phyloP scores from a whole-genome alignment of 2,329 filamentous ascomycete species.

The Colletotrichum cuscutae region DNA sequence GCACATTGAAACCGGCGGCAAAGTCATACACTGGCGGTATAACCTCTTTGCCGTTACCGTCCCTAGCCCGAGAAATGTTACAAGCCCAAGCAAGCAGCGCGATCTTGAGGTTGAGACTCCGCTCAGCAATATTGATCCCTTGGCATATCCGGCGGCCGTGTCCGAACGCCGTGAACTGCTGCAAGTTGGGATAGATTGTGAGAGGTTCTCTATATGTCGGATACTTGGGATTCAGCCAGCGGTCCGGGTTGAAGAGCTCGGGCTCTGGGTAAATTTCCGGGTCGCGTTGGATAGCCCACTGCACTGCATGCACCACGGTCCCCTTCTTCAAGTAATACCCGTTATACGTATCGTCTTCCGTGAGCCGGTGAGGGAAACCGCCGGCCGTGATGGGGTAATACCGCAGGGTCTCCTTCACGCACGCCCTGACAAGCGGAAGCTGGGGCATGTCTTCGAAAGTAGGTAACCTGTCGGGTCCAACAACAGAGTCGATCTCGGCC shows the following conservation, averaged over 20 bases:
- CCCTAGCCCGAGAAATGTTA: constrained; percentile 44
- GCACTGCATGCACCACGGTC: constrained; percentile 61
- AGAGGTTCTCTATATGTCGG: constrained; percentile 53
- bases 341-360: constrained; percentile 61
- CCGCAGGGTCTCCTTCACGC: constrained; percentile 56
- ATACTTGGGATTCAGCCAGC: constrained; percentile 49
- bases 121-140: constrained; percentile 52
- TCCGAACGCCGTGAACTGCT: constrained; percentile 59
- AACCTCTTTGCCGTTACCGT: constrained; percentile 34
- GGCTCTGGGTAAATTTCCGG: constrained; percentile 50
- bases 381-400: constrained; percentile 57
- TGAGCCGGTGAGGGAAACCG: constrained; percentile 62
- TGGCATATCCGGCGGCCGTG: constrained; percentile 63
- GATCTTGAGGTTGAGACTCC: constrained; percentile 52
- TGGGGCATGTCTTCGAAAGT: constrained; percentile 47
- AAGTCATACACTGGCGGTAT: constrained; percentile 26
- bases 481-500: constrained; percentile 51
- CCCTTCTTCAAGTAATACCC: constrained; percentile 63
- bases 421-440: constrained; percentile 50
- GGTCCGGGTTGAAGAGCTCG: constrained; percentile 51
- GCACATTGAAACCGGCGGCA: constrained; percentile 29
- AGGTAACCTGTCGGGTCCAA: constrained; percentile 47
- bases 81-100: constrained; percentile 51
- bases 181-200: constrained; percentile 49
- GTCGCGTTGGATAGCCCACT: constrained; percentile 61